These are phyloP conservation scores for Metschnikowia koreensis DNA, from an alignment of 805 yeast genomes.

Conservation along the genomic window DNA sequence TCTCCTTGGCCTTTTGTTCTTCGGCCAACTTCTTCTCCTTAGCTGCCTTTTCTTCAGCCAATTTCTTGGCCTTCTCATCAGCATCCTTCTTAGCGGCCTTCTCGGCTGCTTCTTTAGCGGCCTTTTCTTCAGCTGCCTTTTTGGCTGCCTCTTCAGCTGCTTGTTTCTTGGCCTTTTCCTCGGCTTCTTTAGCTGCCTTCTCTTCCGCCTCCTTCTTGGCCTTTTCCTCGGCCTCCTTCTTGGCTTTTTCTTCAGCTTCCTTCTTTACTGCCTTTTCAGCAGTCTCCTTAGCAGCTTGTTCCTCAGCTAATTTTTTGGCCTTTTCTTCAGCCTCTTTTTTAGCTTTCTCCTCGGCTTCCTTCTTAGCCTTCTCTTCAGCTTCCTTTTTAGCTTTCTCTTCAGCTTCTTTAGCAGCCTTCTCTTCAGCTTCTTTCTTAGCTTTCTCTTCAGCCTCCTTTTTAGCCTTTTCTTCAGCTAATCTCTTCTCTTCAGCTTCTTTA, in stretches of 20 bases:
- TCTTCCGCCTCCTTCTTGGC: slow-evolving; percentile 1
- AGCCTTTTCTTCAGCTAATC: slow-evolving; percentile 16
- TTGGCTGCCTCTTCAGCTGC: background rate
- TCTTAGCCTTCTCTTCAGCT: slow-evolving; percentile 26
- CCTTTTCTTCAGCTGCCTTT: slow-evolving; percentile 1
- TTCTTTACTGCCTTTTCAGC: background rate
- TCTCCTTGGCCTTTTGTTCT: slow-evolving; percentile 28
- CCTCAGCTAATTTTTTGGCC: slow-evolving; percentile 28
- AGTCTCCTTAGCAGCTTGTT: slow-evolving; percentile 21
- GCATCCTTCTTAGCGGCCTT: background rate
- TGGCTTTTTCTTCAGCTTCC: slow-evolving; percentile 3
- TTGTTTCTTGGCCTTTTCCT: background rate
- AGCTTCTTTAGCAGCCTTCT: background rate
- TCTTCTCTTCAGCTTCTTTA: slow-evolving; percentile 26
- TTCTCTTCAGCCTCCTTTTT: background rate
- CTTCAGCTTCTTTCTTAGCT: background rate
- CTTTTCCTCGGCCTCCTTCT: slow-evolving; percentile 10
- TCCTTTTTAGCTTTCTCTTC: slow-evolving; percentile 17
- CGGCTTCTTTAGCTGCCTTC: background rate
- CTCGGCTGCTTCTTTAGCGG: slow-evolving; percentile 12
- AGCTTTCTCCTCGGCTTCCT: slow-evolving; percentile 24
- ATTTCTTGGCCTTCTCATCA: slow-evolving; percentile 2
- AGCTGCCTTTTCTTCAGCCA: slow-evolving; percentile 20
- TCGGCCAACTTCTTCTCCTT: slow-evolving; percentile 3
- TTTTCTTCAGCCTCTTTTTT: slow-evolving; percentile 24